phyloP scores from a whole-genome alignment of 169 alveolate species.

The Plasmodium relictum region DNA sequence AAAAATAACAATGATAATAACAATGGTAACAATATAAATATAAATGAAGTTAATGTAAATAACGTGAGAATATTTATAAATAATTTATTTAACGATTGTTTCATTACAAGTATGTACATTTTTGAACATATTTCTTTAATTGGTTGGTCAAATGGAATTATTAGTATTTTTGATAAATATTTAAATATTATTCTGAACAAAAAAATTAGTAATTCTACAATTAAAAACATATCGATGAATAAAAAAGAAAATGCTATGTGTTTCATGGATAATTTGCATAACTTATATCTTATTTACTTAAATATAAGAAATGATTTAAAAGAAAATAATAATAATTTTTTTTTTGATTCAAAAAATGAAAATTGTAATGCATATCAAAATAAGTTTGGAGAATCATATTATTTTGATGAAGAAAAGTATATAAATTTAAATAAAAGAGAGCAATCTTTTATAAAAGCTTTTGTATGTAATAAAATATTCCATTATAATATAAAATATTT shows the following conservation, averaged over 20 bases:
- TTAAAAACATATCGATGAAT: slow-evolving; percentile 43
- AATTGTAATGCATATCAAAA: too few species aligned
- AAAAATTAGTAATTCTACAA: slow-evolving; percentile 7
- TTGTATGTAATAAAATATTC: slow-evolving; percentile 26
- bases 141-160: slow-evolving; percentile 63
- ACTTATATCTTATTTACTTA: slow-evolving; percentile 25
- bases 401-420: not conserved
- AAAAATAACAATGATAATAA: not conserved
- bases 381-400: too few species aligned
- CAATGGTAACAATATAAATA: not conserved
- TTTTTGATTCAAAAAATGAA: too few species aligned
- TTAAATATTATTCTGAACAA: slow-evolving; percentile 30
- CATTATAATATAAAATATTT: slow-evolving; percentile 37
- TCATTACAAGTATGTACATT: slow-evolving; percentile 38
- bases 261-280: slow-evolving; percentile 39
- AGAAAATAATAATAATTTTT: too few species aligned
- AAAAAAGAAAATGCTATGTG: slow-evolving; percentile 38
- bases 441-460: slow-evolving; percentile 2
- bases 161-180: slow-evolving; percentile 33
- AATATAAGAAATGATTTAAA: not conserved
- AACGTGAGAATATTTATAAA: not conserved
- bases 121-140: slow-evolving; percentile 39
- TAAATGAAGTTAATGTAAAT: not conserved
- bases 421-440: slow-evolving; percentile 30
- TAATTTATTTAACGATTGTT: slow-evolving; percentile 16